Base-by-base conservation (phyloP, 2,329 filamentous ascomycete species). In the Nemania bipapillata region DNA sequence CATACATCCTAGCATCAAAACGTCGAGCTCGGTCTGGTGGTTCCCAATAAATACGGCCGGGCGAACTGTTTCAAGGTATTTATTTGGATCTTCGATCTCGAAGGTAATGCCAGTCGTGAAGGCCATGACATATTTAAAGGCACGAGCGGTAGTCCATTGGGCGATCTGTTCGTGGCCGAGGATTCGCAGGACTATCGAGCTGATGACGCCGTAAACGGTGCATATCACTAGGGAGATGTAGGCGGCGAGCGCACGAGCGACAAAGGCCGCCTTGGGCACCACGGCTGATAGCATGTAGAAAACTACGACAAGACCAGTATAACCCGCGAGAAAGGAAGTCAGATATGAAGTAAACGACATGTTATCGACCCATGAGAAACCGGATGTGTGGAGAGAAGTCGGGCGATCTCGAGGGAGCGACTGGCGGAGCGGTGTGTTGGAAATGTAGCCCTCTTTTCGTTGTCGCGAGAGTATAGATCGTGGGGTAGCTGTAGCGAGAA, bases 21-120 rank as follows among this genome's bases (percentile, higher is more conserved):
- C 92, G 78, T 99, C 96, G 73, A 99, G 88, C 83, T 98, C 96
- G 24, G 92, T 93, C 86, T 99, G 96, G 83, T 99, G 96, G 82
- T 98, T 98, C 47, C 92, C 92, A 74, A 99, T 86, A 77, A 99
- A 94, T 65, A 99, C 92, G 65, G 93, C 94, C 0, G 96, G 96
- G 59, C 95, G 88, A 30, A 84, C 85, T 9, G 85, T 90, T 54
- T 83, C 82, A 66, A 94, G 87, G 74, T 90, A 79, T 72, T 89
- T 81, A 68, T 89, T 78, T 45, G 89, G 84, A 79, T 94, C 93
- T 52, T 91, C 86, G 57, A 97, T 82, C 70, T 87, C 85, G 78
- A 98, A 97, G 67, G 85, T 87, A 56, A 97, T 86, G 68, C 95
- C 95, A 0, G 93, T 94, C 55, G 88, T 86, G 53, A 86, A 80